Evolutionary conservation across 129 eudicot species (phyloP).

Genomic region (Chrysanthemum seticuspe): DNA sequence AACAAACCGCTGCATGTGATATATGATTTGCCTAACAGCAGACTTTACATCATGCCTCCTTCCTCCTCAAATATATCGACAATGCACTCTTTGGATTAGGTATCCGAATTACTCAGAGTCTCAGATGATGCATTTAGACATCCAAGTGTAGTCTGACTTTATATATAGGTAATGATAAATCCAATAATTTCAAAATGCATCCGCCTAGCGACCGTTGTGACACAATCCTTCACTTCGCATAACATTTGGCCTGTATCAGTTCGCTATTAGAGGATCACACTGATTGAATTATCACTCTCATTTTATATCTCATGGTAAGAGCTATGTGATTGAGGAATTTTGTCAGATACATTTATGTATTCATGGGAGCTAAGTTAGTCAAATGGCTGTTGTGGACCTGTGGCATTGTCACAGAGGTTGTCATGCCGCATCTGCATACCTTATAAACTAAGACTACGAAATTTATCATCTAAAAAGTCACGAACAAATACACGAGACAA

Average conservation of each 20-base stretch:
- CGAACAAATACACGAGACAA: no score
- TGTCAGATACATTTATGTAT: no score
- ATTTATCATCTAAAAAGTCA: not conserved
- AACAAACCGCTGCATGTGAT: not conserved
- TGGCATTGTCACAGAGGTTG: not conserved
- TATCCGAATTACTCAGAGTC: no score
- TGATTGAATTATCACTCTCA: no score
- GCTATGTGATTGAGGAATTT: no score
- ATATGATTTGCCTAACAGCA: slow-evolving; percentile 6
- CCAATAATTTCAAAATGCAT: no score
- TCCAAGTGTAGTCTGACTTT: not conserved
- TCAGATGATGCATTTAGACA: not conserved
- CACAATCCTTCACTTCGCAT: no score
- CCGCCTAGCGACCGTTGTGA: no score
- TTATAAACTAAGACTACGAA: not conserved
- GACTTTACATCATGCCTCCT: slow-evolving; percentile 10
- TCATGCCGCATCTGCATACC: not conserved
- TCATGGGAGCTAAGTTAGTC: not conserved
- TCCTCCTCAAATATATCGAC: not conserved
- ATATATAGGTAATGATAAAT: no score
- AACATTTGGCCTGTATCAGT: no score
- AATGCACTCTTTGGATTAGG: slow-evolving; percentile 1
- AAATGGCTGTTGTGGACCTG: not conserved
- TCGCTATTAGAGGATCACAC: no score
- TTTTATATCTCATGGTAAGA: no score